phyloP scores from a whole-genome alignment of 2,329 filamentous ascomycete genomes.

The Ceratocystis colombiana region DNA sequence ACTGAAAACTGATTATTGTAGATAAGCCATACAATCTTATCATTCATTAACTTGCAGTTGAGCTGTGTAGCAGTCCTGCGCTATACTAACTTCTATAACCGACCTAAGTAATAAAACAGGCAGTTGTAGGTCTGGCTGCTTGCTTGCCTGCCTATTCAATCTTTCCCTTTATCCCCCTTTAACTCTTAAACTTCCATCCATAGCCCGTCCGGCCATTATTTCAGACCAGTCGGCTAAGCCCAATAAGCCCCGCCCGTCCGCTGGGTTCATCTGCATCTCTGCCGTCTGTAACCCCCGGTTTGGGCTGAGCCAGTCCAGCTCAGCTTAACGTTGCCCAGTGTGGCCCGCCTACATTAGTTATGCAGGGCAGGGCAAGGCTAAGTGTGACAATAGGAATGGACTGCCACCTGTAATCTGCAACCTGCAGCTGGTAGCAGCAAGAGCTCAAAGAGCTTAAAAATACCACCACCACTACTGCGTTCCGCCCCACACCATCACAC shows the following conservation, averaged over 20 bases:
- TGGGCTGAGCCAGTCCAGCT: background rate
- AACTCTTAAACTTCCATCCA: background rate
- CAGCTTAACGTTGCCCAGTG: background rate
- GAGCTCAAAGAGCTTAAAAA: background rate
- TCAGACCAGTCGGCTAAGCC: background rate
- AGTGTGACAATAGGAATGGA: background rate
- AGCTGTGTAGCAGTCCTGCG: background rate
- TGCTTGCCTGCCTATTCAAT: background rate
- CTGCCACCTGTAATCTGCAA: conserved; percentile 9
- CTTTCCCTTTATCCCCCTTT: background rate
- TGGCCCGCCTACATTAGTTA: background rate
- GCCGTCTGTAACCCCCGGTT: background rate
- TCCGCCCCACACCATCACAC: background rate
- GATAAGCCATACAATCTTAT: conserved; percentile 11
- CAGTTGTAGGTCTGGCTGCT: background rate
- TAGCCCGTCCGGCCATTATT: background rate
- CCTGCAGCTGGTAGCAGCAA: conserved; percentile 1
- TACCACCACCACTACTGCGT: background rate
- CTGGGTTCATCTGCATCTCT: background rate
- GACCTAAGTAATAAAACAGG: background rate
- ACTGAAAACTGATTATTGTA: background rate
- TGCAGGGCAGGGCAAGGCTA: background rate
- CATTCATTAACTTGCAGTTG: conserved; percentile 1
- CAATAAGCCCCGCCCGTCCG: background rate
- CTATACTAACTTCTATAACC: conserved; percentile 7